Conservation (phyloP, 192 early-diverging fungal species). For the Fimicolochytrium jonesii region DNA sequence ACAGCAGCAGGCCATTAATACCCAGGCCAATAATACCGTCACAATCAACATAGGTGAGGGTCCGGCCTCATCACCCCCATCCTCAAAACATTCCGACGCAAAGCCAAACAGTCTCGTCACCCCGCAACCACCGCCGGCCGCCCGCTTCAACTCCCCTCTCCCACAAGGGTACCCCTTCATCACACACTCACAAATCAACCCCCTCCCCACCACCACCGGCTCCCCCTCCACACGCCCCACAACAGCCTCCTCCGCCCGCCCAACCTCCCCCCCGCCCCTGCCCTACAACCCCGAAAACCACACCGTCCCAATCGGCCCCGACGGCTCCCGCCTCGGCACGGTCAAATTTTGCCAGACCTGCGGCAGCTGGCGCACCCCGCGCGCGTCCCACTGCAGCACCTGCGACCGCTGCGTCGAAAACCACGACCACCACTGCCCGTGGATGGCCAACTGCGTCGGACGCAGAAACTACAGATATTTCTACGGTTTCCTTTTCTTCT, state of each 20-base stretch:
- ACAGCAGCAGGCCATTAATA: neutral
- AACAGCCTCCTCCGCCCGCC: neutral
- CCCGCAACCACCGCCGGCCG: neutral
- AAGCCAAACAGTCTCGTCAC: neutral
- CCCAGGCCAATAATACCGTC: neutral
- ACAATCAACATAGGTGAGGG: neutral
- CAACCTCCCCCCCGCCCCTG: constrained; percentile 11
- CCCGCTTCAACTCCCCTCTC: neutral
- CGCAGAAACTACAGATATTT: constrained; percentile 63
- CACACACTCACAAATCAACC: no score
- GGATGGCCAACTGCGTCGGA: constrained; percentile 92
- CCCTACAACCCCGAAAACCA: constrained; percentile 4
- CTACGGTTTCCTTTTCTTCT: constrained; percentile 65
- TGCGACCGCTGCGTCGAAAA: constrained; percentile 88
- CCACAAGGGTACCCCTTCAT: neutral
- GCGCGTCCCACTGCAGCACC: constrained; percentile 79
- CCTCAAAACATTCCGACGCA: neutral
- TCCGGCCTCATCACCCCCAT: neutral
- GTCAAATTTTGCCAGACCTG: constrained; percentile 95
- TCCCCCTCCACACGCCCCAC: neutral
- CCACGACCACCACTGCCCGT: constrained; percentile 71
- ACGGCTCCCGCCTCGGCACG: constrained; percentile 56
- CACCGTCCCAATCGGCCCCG: constrained; percentile 55
- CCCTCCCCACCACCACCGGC: neutral
- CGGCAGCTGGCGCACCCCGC: constrained; percentile 80